phyloP scores from a whole-genome alignment of 371 early-diverging fungal genomes.

The Mucor racemosus region DNA sequence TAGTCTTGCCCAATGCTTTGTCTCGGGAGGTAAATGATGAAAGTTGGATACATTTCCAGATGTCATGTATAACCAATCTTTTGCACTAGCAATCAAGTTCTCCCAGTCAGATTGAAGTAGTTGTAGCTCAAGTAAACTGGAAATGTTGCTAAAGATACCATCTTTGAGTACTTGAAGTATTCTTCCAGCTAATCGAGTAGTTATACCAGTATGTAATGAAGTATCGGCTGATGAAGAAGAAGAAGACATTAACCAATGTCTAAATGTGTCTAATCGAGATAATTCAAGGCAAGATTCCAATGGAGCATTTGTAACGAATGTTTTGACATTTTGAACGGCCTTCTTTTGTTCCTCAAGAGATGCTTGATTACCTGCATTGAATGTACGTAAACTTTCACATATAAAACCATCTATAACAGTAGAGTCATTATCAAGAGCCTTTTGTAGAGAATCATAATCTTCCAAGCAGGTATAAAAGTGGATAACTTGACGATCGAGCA shows the following conservation, averaged over 20 bases:
- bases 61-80: conserved; percentile 22
- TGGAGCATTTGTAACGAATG: conserved; percentile 20
- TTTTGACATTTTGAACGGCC: background rate
- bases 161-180: conserved; percentile 27
- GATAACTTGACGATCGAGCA: conserved; percentile 38
- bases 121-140: conserved; percentile 36
- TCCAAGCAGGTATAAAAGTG: conserved; percentile 41
- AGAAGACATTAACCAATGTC: conserved; percentile 14
- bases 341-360: background rate
- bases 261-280: conserved; percentile 27
- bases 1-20: conserved; percentile 37
- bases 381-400: conserved; percentile 23
- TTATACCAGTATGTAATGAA: background rate
- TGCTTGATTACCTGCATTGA: conserved; percentile 18
- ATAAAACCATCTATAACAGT: conserved; percentile 28
- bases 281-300: conserved; percentile 29
- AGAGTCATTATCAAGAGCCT: conserved; percentile 10
- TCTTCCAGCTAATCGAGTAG: conserved; percentile 9
- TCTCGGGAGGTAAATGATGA: conserved; percentile 23
- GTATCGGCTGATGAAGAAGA: background rate
- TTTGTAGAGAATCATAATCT: conserved; percentile 35
- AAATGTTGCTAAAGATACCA: conserved; percentile 20
- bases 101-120: conserved; percentile 24
- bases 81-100: conserved; percentile 18
- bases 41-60: conserved; percentile 2